Conservation (phyloP, 169 alveolate genomes). For the Plasmodium coatneyi region DNA sequence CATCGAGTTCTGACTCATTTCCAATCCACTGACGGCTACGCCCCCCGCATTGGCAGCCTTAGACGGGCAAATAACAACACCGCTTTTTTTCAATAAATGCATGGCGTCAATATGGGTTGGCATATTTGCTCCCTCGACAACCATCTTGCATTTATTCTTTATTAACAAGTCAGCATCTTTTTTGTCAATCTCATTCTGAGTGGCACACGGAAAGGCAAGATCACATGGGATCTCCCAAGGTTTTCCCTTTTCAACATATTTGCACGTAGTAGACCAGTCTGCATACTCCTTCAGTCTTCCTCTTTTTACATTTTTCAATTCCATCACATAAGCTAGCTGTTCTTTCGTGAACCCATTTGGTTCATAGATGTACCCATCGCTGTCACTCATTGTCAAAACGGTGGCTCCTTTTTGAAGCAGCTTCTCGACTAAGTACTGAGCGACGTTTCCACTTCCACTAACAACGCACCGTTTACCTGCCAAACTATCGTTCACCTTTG, state of each 20-base stretch:
- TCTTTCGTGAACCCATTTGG: slow-evolving; percentile 85
- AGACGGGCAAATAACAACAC: slow-evolving; percentile 87
- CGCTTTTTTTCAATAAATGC: slow-evolving; percentile 76
- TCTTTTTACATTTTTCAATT: slow-evolving; percentile 79
- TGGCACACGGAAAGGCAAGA: slow-evolving; percentile 90
- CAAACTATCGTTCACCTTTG: slow-evolving; percentile 64
- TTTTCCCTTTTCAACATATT: slow-evolving; percentile 77
- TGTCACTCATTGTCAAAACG: slow-evolving; percentile 87
- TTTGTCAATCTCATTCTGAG: slow-evolving; percentile 86
- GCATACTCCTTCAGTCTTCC: slow-evolving; percentile 77
- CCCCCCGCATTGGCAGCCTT: slow-evolving; percentile 94
- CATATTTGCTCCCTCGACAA: slow-evolving; percentile 91
- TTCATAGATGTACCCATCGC: slow-evolving; percentile 82
- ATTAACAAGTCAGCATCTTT: slow-evolving; percentile 85
- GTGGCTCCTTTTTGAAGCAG: slow-evolving; percentile 86
- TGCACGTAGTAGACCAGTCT: slow-evolving; percentile 71
- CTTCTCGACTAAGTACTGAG: slow-evolving; percentile 86
- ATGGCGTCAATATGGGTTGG: slow-evolving; percentile 88
- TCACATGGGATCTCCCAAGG: slow-evolving; percentile 84
- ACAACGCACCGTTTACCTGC: slow-evolving; percentile 81
- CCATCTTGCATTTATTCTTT: slow-evolving; percentile 78
- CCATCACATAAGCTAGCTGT: slow-evolving; percentile 78
- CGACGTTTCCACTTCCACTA: slow-evolving; percentile 92
- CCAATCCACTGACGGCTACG: slow-evolving; percentile 90
- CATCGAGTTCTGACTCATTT: slow-evolving; percentile 90